phyloP scores from a whole-genome alignment of 2,329 filamentous ascomycete genomes.

The Ophiostoma sp. region DNA sequence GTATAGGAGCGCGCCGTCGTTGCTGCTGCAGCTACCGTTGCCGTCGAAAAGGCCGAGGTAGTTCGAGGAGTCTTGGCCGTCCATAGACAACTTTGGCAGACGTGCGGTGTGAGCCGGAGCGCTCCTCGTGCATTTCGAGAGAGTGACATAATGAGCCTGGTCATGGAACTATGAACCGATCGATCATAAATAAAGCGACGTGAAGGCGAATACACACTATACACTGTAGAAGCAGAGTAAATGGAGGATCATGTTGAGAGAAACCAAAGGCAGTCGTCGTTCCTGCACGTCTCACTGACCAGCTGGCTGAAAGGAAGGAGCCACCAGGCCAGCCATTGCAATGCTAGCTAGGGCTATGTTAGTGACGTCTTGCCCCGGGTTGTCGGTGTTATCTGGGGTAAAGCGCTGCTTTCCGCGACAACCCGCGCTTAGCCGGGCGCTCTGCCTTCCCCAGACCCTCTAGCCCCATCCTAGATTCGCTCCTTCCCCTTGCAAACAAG shows the following conservation, averaged over 20 bases:
- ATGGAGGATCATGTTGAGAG: too few relatives aligned
- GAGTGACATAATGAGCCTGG: constrained; percentile 15
- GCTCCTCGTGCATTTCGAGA: constrained; percentile 9
- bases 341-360: neutral
- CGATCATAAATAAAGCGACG: too few relatives aligned
- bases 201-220: too few relatives aligned
- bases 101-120: constrained; percentile 13
- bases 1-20: neutral
- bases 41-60: constrained; percentile 3
- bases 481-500: constrained; percentile 16
- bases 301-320: constrained; percentile 3
- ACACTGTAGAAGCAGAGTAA: too few relatives aligned
- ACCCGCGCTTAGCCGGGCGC: constrained; percentile 41
- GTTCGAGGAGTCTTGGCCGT: constrained; percentile 23
- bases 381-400: constrained; percentile 14
- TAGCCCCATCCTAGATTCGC: neutral
- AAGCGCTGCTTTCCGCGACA: constrained; percentile 33
- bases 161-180: too few relatives aligned
- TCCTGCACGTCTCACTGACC: neutral
- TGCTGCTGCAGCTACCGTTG: neutral
- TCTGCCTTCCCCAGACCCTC: constrained; percentile 1
- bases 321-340: neutral
- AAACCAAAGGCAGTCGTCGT: neutral
- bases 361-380: constrained; percentile 17
- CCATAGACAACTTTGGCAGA: constrained; percentile 40